Conservation (phyloP, 2,329 filamentous ascomycete genomes). For the Mycosphaerella sp. region DNA sequence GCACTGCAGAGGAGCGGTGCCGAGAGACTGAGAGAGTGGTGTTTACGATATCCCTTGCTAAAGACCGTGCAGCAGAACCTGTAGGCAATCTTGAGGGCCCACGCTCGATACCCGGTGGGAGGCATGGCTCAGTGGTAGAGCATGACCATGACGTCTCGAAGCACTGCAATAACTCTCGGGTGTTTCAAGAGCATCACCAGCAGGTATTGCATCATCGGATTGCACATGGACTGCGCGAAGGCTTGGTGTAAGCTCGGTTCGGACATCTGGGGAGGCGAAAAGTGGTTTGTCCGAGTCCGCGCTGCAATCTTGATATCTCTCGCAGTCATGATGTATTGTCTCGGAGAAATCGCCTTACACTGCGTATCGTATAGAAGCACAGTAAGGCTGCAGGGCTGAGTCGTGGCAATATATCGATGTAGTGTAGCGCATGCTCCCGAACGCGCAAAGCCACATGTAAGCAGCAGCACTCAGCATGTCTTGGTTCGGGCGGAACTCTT, state of each 20-base stretch:
- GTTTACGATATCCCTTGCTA: background rate
- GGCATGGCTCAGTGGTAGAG: background rate
- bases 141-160: background rate
- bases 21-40: background rate
- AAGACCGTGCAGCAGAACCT: too few species aligned
- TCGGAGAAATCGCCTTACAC: slow-evolving; percentile 7
- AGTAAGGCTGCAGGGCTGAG: background rate
- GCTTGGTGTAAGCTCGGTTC: background rate
- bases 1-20: background rate
- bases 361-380: background rate
- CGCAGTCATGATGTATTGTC: background rate
- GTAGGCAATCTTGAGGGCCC: background rate
- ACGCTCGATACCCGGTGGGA: background rate
- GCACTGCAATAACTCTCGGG: background rate
- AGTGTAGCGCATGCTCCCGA: background rate
- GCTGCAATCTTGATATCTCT: background rate
- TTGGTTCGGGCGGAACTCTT: background rate
- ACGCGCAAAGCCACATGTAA: background rate
- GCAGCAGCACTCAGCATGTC: background rate
- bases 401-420: background rate
- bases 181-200: background rate
- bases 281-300: background rate
- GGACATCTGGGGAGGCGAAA: background rate
- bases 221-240: background rate
- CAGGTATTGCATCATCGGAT: background rate